phyloP scores from a whole-genome alignment of 2,329 filamentous ascomycete genomes.

The Lachnellula arida region DNA sequence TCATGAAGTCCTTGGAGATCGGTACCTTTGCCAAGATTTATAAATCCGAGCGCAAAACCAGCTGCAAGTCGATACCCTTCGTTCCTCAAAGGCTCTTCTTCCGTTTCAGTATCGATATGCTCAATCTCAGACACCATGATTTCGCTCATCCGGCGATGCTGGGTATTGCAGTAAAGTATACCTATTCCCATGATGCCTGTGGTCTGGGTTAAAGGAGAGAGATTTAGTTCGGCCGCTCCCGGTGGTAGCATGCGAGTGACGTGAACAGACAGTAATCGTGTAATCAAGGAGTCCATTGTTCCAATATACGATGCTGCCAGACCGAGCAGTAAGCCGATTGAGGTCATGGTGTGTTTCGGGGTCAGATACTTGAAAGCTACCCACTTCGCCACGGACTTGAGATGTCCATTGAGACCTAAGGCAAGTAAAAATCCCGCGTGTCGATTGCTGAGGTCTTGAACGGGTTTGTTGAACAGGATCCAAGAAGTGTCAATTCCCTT shows the following conservation, averaged over 20 bases:
- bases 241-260: conserved; percentile 90
- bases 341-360: conserved; percentile 98
- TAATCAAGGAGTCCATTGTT: conserved; percentile 95
- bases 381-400: conserved; percentile 95
- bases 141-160: conserved; percentile 97
- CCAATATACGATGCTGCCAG: conserved; percentile 91
- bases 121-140: conserved; percentile 98
- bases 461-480: conserved; percentile 96
- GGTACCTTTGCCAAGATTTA: conserved; percentile 88
- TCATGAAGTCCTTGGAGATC: conserved; percentile 87
- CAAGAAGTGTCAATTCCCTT: conserved; percentile 97
- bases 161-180: conserved; percentile 86
- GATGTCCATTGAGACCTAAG: conserved; percentile 86
- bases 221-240: conserved; percentile 88
- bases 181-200: conserved; percentile 97
- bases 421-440: conserved; percentile 92
- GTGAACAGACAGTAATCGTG: conserved; percentile 87
- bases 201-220: conserved; percentile 90
- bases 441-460: conserved; percentile 82
- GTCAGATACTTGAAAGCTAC: conserved; percentile 99
- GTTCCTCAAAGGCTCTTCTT: conserved; percentile 80
- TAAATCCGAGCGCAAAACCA: conserved; percentile 87
- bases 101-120: conserved; percentile 71
- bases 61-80: conserved; percentile 96
- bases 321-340: conserved; percentile 87